phyloP scores from a whole-genome alignment of 345 rosid genomes.

The Physaria fendleri region DNA sequence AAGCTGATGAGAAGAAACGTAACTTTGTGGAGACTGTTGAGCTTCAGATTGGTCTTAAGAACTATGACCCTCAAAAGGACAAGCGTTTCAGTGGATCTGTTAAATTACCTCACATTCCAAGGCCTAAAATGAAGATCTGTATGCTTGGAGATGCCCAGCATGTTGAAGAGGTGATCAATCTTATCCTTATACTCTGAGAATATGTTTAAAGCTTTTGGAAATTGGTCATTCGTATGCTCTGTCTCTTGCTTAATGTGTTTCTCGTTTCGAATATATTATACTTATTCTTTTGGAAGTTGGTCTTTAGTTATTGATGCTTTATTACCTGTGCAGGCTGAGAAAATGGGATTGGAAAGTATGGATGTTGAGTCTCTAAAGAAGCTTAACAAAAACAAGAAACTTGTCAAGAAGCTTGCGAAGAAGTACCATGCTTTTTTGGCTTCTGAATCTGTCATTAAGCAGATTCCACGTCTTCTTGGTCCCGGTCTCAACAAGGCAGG shows the following conservation, averaged over 20 bases:
- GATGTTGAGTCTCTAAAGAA: slow-evolving; percentile 61
- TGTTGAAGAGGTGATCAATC: slow-evolving; percentile 58
- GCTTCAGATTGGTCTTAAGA: slow-evolving; percentile 71
- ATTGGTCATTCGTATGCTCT: not conserved
- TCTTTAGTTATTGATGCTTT: not conserved
- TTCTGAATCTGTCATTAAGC: slow-evolving; percentile 61
- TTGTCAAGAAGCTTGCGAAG: slow-evolving; percentile 64
- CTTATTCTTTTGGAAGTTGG: too few species aligned
- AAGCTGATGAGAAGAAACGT: slow-evolving; percentile 44
- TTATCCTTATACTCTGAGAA: not conserved
- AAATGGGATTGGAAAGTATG: slow-evolving; percentile 49
- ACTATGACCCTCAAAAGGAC: slow-evolving; percentile 81
- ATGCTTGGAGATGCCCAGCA: slow-evolving; percentile 89
- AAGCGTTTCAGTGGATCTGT: slow-evolving; percentile 86
- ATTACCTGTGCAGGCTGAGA: slow-evolving; percentile 38
- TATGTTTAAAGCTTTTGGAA: not conserved
- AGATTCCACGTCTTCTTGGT: slow-evolving; percentile 63
- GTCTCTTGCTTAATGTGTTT: too few species aligned
- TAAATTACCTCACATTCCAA: slow-evolving; percentile 71
- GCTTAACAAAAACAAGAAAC: slow-evolving; percentile 62
- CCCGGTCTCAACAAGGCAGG: slow-evolving; percentile 82
- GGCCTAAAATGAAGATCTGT: slow-evolving; percentile 77
- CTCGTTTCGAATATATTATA: too few species aligned
- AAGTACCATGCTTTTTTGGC: slow-evolving; percentile 64
- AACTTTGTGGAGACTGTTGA: slow-evolving; percentile 70